Conservation (phyloP, 495 filamentous ascomycete species). For the Aspergillus taichungensis region DNA sequence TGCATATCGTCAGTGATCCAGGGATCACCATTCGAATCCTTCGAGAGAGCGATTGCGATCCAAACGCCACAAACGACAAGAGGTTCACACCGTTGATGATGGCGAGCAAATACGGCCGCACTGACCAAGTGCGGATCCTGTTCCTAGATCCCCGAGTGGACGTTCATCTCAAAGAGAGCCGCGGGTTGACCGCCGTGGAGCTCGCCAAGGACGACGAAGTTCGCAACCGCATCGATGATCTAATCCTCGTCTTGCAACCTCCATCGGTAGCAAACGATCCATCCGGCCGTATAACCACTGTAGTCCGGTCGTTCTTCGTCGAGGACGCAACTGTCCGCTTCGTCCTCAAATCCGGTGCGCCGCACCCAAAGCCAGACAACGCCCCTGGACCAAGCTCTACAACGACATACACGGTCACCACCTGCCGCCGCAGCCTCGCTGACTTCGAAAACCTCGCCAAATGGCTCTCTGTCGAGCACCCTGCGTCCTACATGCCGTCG, state of each 20-base stretch:
- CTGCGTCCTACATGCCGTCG: conserved; percentile 86
- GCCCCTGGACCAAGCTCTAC: conserved; percentile 33
- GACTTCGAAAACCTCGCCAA: conserved; percentile 90
- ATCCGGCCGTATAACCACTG: conserved; percentile 80
- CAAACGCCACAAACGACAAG: conserved; percentile 94
- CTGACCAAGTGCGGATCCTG: conserved; percentile 82
- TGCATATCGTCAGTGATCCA: conserved; percentile 88
- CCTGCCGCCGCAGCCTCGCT: conserved; percentile 75
- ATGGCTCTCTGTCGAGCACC: conserved; percentile 85
- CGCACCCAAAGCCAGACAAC: conserved; percentile 21
- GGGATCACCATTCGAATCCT: conserved; percentile 67
- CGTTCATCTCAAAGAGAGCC: conserved; percentile 68
- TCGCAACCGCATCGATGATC: conserved; percentile 88
- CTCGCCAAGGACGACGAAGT: conserved; percentile 98
- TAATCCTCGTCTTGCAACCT: conserved; percentile 70
- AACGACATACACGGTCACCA: conserved; percentile 83
- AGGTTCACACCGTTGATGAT: conserved; percentile 95
- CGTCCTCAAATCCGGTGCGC: conserved; percentile 84
- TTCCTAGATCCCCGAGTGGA: conserved; percentile 87
- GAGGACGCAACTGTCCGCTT: conserved; percentile 92
- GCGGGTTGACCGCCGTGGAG: conserved; percentile 91
- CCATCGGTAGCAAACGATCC: conserved; percentile 34
- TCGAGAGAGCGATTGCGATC: conserved; percentile 77
- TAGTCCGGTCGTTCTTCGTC: conserved; percentile 95
- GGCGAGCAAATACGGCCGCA: conserved; percentile 95